Evolutionary conservation across 2,329 filamentous ascomycete species (phyloP), one percentile per base, ranked within the genome.

Genomic region (Diaporthe australafricana): DNA sequence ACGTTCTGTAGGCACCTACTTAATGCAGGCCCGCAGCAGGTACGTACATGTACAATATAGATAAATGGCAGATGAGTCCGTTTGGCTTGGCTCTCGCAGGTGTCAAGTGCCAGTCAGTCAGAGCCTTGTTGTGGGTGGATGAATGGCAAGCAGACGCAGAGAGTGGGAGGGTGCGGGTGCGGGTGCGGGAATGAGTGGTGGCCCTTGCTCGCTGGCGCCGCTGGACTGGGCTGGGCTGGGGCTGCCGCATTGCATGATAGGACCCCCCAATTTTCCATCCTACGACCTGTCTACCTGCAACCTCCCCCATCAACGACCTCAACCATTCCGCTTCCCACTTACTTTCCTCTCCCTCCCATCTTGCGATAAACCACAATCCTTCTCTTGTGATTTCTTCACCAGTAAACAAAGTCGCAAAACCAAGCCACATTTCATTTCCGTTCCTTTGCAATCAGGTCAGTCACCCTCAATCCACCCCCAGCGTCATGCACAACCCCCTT

Each of bases 311-410:
- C 65, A 70, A 65, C 69, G 42, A 71, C 72, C 63, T 73, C 72
- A 68, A 71, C 69, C 57, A 69, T 70, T 60, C 71, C 62, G 67
- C 68, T 70, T 72, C 67, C 66, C 60, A 72, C 67, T 60, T 71
- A 63, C 71, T 69, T 69, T 30, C 57, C 62, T 71, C 35, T 67
- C 55, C 70, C 63, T 70, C 69, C 70, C 56, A 70, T 65, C 71
- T 66, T 72, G 71, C 67, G 67, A 72, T 72, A 72, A 72, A 68
- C 68, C 67, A 62, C 55, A 72, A 56, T 74, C 63, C 53, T 67
- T 68, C 57, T 68, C 42, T 68, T 45, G 30, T 60, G 70, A 74
- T 67, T 68, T 68, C 67, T 68, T 50, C 66, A 50, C 70, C 32
- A 22, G 60, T 65, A 47, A 70, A 40, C 25, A 47, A 66, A 62